Evolutionary conservation across 371 early-diverging fungal genomes (phyloP), one percentile per base, ranked within the genome.

Genomic region (Catenaria anguillulae): DNA sequence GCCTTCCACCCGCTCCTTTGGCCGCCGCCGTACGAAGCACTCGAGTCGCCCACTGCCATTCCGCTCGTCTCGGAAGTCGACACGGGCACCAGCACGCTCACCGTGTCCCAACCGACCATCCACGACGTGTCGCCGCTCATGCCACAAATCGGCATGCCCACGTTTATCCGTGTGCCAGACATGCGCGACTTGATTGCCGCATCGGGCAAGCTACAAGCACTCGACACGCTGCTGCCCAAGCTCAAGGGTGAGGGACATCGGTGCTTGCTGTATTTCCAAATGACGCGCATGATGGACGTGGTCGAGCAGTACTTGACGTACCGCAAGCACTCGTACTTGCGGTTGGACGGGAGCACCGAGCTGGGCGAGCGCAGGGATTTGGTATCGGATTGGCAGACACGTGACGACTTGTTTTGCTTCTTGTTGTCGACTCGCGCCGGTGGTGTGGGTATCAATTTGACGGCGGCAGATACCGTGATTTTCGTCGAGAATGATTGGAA

Each of bases 401-500:
- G 69, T 66, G 69, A 88, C 52, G 90, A 92, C 66, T 84, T 87
- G 46, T 98, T 98, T 69, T 90, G 97, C 36, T 99, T 99, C 70
- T 71, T 99, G 71, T 83, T 99, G 48, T 88, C 89, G 71, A 99
- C 99, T 5, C 84, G 99, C 62, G 98, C 99, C 29, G 99, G 99
- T 68, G 99, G 99, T 19, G 78, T 99, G 42, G 99, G 99, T 65
- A 90, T 99, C 70, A 99, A 99, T 70, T 78, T 99, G 68, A 98
- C 98, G 0, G 98, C 98, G 2, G 99, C 99, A 0, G 99, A 99
- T 72, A 98, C 98, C 0, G 97, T 97, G 33, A 96, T 99, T 68
- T 92, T 99, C 73, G 98, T 93, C 70, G 99, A 99, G 73, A 86
- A 86, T 59, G 99, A 99, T 74, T 99, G 96, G 93, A 99, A 98